Evolutionary conservation across 2,329 filamentous ascomycete species (phyloP).

Genomic region (Colletotrichum theobromicola): DNA sequence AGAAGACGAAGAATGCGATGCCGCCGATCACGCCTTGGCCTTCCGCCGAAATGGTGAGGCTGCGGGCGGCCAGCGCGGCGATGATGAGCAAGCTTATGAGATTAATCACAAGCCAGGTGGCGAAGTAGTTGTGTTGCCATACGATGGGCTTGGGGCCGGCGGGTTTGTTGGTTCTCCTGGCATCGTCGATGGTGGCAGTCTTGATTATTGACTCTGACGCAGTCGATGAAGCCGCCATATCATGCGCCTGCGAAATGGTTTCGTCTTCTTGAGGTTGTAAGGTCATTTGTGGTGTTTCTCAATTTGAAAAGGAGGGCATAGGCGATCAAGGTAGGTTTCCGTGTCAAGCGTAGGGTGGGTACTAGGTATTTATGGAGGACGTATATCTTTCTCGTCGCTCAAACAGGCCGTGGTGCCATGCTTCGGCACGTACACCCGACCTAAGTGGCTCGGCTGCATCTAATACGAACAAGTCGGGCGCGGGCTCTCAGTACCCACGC

Average conservation of each 20-base stretch:
- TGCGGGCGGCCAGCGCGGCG: not conserved
- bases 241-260: not conserved
- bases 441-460: not conserved
- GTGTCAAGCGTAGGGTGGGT: not conserved
- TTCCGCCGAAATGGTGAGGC: not conserved
- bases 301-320: not conserved
- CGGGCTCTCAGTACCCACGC: not conserved
- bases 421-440: not conserved
- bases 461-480: not conserved
- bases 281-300: not conserved
- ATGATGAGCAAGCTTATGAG: not conserved
- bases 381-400: not conserved
- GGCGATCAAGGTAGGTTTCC: not conserved
- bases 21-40: not conserved
- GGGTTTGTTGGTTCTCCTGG: not conserved
- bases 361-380: not conserved
- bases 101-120: not conserved
- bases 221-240: not conserved
- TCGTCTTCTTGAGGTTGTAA: not conserved
- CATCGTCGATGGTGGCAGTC: not conserved
- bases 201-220: not conserved
- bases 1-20: not conserved
- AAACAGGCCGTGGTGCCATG: not conserved
- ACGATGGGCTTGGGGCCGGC: not conserved
- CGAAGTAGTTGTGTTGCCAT: not conserved